phyloP scores from a whole-genome alignment of 1,284 basidiomycete species.

The Moesziomyces parantarcticus region DNA sequence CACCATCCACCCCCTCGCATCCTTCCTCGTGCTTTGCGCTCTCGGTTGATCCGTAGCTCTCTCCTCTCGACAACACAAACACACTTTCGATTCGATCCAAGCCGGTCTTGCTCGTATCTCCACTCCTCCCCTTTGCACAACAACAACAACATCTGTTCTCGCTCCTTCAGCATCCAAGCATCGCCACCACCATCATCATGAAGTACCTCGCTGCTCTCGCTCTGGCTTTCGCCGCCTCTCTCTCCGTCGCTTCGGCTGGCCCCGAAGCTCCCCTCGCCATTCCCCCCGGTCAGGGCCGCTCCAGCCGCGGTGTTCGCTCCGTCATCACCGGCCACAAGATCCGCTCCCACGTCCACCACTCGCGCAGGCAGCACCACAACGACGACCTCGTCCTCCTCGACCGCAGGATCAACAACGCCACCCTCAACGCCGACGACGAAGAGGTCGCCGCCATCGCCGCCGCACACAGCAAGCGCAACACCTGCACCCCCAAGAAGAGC shows the following conservation, averaged over 20 bases:
- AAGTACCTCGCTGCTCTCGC: constrained; percentile 51
- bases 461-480: constrained; percentile 38
- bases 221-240: constrained; percentile 41
- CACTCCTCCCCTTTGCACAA: constrained; percentile 1
- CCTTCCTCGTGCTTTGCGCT: constrained; percentile 13
- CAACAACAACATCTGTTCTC: neutral
- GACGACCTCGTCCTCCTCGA: constrained; percentile 15
- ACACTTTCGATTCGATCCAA: constrained; percentile 11
- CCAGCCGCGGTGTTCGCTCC: constrained; percentile 42
- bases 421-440: constrained; percentile 32
- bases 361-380: constrained; percentile 32
- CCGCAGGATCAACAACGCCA: constrained; percentile 31
- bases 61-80: constrained; percentile 2
- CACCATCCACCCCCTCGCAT: constrained; percentile 9
- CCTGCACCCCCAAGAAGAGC: constrained; percentile 30
- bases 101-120: constrained; percentile 21
- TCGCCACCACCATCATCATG: constrained; percentile 27
- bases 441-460: constrained; percentile 31
- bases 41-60: constrained; percentile 28
- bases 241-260: constrained; percentile 27
- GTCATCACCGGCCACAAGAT: constrained; percentile 56
- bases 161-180: constrained; percentile 3
- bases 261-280: constrained; percentile 26
- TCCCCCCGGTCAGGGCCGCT: constrained; percentile 46
- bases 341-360: constrained; percentile 47